Base-by-base conservation (phyloP, 345 rosid species). In the Moringa oleifera region DNA sequence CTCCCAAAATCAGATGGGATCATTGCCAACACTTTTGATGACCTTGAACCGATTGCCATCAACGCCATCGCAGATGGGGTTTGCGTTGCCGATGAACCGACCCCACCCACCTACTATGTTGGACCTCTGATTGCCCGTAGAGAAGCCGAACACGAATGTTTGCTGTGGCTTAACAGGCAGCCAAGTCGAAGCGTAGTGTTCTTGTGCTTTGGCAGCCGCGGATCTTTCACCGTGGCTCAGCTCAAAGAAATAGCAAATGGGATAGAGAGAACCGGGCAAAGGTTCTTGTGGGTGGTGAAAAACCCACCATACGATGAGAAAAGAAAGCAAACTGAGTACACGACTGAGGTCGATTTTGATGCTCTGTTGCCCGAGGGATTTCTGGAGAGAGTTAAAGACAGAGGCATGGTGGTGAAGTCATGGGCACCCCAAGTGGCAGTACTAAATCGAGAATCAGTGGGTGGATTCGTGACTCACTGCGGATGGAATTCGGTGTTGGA, bases 401-500 rank as follows among this genome's bases (percentile, higher is more conserved):
- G 59, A 22, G 91, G 94, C 5, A 41, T 77, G 56, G 80, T 81
- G 31, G 72, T 83, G 45, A 77, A 81, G 59, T 69, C 70, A 0
- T 86, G 92, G 90, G 88, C 85, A 0, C 91, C 89, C 4, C 91
- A 86, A 55, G 75, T 79, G 49, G 77, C 66, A 16, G 76, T 86
- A 22, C 66, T 83, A 65, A 81, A 58, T 41, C 90, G 83, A 23
- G 67, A 52, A 7, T 71, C 91, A 0, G 68, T 79, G 1, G 86
- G 89, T 4, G 87, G 86, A 37, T 86, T 86, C 31, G 87, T 84
- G 33, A 86, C 81, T 55, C 94, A 86, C 63, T 79, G 90, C 23
- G 91, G 96, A 1, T 89, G 89, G 94, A 89, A 85, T 62, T 83
- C 91, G 0, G 64, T 76, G 20, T 81, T 89, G 0, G 96, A 85